Evolutionary conservation across 2,329 filamentous ascomycete genomes (phyloP).

Genomic region (Curvularia verruculosa): DNA sequence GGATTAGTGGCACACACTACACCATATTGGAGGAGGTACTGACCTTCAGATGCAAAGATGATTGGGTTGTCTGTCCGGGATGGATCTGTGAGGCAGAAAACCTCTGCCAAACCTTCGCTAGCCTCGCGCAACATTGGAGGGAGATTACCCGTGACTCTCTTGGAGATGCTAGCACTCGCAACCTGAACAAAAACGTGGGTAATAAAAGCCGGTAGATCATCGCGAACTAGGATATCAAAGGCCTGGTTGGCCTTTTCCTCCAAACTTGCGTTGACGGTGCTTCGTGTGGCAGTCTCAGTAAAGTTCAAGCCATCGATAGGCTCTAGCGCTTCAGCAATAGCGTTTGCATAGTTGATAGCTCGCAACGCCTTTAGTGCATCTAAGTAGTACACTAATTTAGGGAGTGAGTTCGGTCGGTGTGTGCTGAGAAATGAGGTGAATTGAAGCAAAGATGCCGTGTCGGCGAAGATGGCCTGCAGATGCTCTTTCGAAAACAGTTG

Average conservation of each 20-base stretch:
- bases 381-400: conserved; percentile 73
- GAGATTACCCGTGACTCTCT: conserved; percentile 70
- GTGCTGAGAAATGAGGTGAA: conserved; percentile 71
- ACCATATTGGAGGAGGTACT: conserved; percentile 6
- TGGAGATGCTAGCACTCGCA: conserved; percentile 71
- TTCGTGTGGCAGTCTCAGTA: conserved; percentile 56
- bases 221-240: conserved; percentile 67
- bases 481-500: conserved; percentile 70
- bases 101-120: conserved; percentile 77
- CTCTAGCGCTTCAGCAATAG: conserved; percentile 66
- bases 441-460: conserved; percentile 65
- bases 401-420: conserved; percentile 66
- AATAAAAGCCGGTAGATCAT: conserved; percentile 75
- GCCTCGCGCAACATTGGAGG: conserved; percentile 68
- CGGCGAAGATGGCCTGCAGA: conserved; percentile 67
- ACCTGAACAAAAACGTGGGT: conserved; percentile 71
- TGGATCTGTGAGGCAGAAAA: conserved; percentile 78
- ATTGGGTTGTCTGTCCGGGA: conserved; percentile 76
- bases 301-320: conserved; percentile 63
- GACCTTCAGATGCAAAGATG: conserved; percentile 76
- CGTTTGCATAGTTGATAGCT: conserved; percentile 74
- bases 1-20: conserved; percentile 10
- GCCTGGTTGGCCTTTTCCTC: conserved; percentile 68
- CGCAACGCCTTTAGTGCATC: conserved; percentile 73
- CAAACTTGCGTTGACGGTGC: conserved; percentile 64